Evolutionary conservation across 257 asterid species (phyloP).

Genomic region (Knoxia roxburghii): DNA sequence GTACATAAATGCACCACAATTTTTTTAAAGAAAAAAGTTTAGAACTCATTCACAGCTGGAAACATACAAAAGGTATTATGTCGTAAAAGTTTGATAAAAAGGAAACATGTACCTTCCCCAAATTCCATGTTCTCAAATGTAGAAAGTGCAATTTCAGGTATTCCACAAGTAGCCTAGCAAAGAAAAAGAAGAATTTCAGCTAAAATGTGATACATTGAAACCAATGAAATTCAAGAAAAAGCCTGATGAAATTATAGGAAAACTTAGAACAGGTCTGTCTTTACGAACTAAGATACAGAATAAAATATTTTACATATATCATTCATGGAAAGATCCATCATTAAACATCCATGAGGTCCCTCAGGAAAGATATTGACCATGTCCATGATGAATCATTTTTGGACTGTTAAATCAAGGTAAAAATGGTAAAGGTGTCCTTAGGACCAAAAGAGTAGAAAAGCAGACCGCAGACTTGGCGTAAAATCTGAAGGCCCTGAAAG

Average conservation of each 20-base stretch:
- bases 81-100: constrained; percentile 14
- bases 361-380: too few species aligned
- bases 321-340: background rate
- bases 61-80: constrained; percentile 1
- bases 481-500: background rate
- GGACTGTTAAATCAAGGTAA: background rate
- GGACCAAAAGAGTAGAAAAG: background rate
- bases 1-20: too few species aligned
- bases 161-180: constrained; percentile 90
- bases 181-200: constrained; percentile 13
- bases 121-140: constrained; percentile 98
- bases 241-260: too few species aligned
- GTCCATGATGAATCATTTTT: background rate
- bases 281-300: background rate
- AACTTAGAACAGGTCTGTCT: background rate
- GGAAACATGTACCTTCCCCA: constrained; percentile 70
- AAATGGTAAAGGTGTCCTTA: background rate
- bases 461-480: background rate
- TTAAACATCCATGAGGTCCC: constrained; percentile 1
- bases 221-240: constrained; percentile 3
- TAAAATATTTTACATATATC: background rate
- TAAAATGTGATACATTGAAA: constrained; percentile 9
- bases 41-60: background rate
- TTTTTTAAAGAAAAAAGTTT: background rate
- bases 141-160: constrained; percentile 85